phyloP scores from a whole-genome alignment of 805 yeast genomes.

The Yarrowia sp. region DNA sequence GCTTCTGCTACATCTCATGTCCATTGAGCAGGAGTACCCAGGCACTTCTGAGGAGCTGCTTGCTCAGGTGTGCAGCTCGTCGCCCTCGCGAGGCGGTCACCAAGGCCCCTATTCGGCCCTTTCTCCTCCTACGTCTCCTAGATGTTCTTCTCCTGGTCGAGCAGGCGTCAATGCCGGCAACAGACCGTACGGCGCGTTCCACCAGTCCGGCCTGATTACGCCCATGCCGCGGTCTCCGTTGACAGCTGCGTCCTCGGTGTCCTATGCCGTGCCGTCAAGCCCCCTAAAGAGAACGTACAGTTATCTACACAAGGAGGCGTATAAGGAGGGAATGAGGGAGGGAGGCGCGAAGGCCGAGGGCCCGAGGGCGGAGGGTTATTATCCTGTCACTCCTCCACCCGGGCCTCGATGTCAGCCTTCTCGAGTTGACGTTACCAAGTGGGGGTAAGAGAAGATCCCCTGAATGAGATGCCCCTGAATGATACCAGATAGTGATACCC shows the following conservation, averaged over 20 bases:
- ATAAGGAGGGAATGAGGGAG: not conserved
- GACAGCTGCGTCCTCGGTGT: not conserved
- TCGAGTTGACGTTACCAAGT: not conserved
- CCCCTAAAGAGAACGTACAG: slow-evolving; percentile 5
- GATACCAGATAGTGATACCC: not conserved
- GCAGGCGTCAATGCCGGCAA: slow-evolving; percentile 1
- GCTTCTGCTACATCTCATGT: slow-evolving; percentile 8
- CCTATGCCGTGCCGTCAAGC: not conserved
- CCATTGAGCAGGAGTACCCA: slow-evolving; percentile 24
- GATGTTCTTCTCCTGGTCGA: slow-evolving; percentile 1
- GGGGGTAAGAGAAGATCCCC: not conserved
- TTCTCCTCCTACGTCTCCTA: not conserved
- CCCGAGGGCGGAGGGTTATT: not conserved
- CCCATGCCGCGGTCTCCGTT: not conserved
- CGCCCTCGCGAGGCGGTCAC: not conserved
- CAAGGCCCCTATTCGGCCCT: slow-evolving; percentile 5
- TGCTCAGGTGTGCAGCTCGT: not conserved
- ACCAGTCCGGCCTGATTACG: slow-evolving; percentile 4
- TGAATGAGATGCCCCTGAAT: not conserved
- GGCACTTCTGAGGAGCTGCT: slow-evolving; percentile 15
- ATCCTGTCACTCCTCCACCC: slow-evolving; percentile 15
- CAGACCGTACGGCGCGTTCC: slow-evolving; percentile 6
- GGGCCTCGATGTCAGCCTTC: slow-evolving; percentile 16
- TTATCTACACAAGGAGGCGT: not conserved
- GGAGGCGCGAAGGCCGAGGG: not conserved